A percentile compares a stretch with the other conserved stretches of the same genome.
Conservation (phyloP, 768 basidiomycete genomes). For the Suillus clintonianus region DNA sequence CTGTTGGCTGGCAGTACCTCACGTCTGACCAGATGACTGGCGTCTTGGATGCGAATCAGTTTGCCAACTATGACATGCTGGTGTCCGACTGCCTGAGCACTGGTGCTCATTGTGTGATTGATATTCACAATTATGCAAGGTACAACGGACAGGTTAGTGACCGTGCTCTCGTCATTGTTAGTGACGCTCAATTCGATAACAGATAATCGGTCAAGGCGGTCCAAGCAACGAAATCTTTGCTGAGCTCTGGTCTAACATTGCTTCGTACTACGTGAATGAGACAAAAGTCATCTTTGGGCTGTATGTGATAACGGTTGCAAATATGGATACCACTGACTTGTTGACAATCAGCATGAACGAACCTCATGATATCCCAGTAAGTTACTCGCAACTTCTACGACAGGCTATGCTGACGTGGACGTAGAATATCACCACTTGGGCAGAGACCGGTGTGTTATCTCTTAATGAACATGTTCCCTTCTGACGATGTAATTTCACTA, state of each 20-base stretch:
- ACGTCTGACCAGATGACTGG: slow-evolving; percentile 40
- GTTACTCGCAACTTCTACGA: not conserved
- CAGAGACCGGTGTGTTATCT: slow-evolving; percentile 26
- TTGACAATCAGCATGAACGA: slow-evolving; percentile 54
- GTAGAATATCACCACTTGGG: slow-evolving; percentile 47
- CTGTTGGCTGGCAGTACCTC: slow-evolving; percentile 61
- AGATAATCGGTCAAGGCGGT: slow-evolving; percentile 66
- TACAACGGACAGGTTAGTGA: slow-evolving; percentile 45
- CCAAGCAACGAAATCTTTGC: slow-evolving; percentile 58
- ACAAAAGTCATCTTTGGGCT: slow-evolving; percentile 48
- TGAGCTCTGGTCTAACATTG: slow-evolving; percentile 52
- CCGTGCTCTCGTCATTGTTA: not conserved
- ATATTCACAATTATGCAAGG: slow-evolving; percentile 63
- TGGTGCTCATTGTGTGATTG: slow-evolving; percentile 56
- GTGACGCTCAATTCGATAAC: not conserved
- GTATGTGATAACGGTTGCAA: slow-evolving; percentile 29
- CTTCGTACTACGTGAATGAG: slow-evolving; percentile 46
- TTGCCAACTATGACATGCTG: slow-evolving; percentile 54
- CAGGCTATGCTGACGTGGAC: not conserved
- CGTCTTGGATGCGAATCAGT: slow-evolving; percentile 42
- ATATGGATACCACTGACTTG: not conserved
- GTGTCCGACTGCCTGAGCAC: slow-evolving; percentile 40
- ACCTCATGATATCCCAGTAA: slow-evolving; percentile 54
- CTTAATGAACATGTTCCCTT: not conserved
- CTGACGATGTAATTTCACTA: not conserved